phyloP scores from a whole-genome alignment of 73 alveolate species.

The Uronychia setigera region DNA sequence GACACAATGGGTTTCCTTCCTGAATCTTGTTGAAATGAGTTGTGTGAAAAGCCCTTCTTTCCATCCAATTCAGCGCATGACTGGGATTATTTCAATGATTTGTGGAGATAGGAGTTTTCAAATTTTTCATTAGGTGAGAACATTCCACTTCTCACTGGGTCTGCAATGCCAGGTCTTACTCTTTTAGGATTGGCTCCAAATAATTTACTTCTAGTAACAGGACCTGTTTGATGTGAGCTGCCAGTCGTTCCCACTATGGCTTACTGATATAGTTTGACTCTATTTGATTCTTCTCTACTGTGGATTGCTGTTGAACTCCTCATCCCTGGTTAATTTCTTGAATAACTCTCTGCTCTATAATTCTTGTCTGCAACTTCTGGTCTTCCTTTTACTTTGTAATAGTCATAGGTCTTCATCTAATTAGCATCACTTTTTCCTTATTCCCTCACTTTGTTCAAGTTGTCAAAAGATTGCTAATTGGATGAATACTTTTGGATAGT shows the following conservation, averaged over 20 bases:
- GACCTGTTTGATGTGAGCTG: no score
- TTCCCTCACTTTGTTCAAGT: neutral
- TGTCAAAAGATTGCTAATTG: neutral
- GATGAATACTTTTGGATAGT: neutral
- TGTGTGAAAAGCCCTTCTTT: neutral
- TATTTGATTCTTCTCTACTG: neutral
- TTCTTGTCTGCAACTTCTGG: neutral
- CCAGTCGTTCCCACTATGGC: neutral
- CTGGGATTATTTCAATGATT: neutral
- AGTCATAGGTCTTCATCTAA: no score
- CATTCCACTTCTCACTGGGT: neutral
- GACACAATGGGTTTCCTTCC: neutral
- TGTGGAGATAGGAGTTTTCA: neutral
- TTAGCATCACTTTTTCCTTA: neutral
- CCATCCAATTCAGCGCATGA: neutral
- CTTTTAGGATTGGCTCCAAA: neutral
- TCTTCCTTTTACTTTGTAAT: no score
- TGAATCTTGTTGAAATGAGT: neutral
- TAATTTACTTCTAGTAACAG: neutral
- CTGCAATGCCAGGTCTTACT: no score
- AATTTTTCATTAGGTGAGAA: neutral
- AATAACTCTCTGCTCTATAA: no score
- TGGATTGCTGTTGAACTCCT: neutral
- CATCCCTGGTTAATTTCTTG: no score
- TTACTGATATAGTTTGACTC: neutral